Evolutionary conservation across 768 basidiomycete species (phyloP), one percentile per base, ranked within the genome.

Genomic region (Russula olivacea): DNA sequence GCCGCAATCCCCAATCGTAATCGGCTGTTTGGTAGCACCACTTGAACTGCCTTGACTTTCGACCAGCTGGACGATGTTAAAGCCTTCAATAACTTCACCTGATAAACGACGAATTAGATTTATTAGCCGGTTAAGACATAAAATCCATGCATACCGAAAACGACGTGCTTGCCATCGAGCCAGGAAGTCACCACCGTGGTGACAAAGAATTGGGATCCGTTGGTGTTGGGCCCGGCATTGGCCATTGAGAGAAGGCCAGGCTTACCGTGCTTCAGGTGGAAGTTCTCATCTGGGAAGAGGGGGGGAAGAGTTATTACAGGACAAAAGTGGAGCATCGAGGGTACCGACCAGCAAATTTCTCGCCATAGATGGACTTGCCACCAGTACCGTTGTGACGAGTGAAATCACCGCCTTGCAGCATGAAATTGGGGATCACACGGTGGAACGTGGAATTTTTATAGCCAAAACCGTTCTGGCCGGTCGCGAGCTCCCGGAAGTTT

Each of bases 391-490:
- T 76, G 50, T 68, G 64, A 8, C 64, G 55, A 66, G 86, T 88
- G 74, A 96, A 96, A 72, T 94, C 92, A 60, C 93, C 93, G 28
- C 91, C 93, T 74, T 95, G 93, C 61, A 92, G 79, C 90, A 93
- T 93, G 76, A 93, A 94, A 47, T 80, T 54, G 67, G 88, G 88
- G 71, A 93, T 92, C 70, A 94, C 76, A 66, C 92, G 88, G 74
- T 94, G 92, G 83, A 94, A 93, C 0, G 77, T 78, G 19, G 78
- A 78, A 15, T 84, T 86, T 55, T 73, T 53, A 77, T 95, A 98
- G 51, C 91, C 88, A 61, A 75, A 91, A 4, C 89, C 89, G 58
- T 88, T 69, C 71, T 82, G 69, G 50, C 90, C 88, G 14, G 89
- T 92, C 59, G 86, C 86, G 53, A 97, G 82, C 74, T 92, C 90